These are phyloP conservation scores for Leptographium wingfieldii DNA, from an alignment of 2,329 filamentous ascomycete species.

Conservation along the genomic window DNA sequence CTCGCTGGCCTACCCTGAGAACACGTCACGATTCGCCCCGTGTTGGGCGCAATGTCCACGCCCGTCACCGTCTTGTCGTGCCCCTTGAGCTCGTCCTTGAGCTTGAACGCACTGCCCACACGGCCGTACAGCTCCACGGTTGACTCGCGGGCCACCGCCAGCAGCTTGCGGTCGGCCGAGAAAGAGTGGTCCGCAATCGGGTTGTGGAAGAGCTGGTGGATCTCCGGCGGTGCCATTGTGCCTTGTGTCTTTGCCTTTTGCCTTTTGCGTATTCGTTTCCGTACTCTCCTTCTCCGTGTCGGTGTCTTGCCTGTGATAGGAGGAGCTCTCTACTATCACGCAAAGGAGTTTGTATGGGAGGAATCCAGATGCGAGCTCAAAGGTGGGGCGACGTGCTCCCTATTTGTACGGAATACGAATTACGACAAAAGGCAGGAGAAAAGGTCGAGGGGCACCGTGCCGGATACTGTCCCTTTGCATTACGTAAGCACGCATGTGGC, in stretches of 20 bases:
- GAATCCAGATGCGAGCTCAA: not conserved
- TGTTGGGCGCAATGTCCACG: constrained; percentile 85
- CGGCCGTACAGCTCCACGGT: constrained; percentile 77
- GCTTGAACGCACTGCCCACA: constrained; percentile 60
- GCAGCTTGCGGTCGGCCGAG: constrained; percentile 75
- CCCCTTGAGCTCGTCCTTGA: constrained; percentile 86
- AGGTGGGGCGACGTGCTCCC: too few species aligned
- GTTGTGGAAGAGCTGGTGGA: constrained; percentile 92
- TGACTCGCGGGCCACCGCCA: constrained; percentile 85
- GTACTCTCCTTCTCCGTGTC: not conserved
- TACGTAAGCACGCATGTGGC: not conserved
- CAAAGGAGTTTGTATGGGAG: not conserved
- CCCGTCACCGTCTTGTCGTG: constrained; percentile 96
- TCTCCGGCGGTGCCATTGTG: constrained; percentile 74
- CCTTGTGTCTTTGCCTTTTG: constrained; percentile 15
- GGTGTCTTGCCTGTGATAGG: constrained; percentile 48
- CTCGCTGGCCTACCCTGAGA: constrained; percentile 58
- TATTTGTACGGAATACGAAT: too few species aligned
- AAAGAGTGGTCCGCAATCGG: constrained; percentile 98
- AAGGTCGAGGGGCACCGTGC: not conserved
- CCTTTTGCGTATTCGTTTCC: not conserved
- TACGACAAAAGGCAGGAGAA: too few species aligned
- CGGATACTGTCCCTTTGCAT: not conserved
- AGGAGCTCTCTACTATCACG: constrained; percentile 96
- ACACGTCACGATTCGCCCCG: constrained; percentile 91